These are phyloP conservation scores for Grosmannia clavigera DNA, from an alignment of 2,329 filamentous ascomycete species.

Conservation along the genomic window DNA sequence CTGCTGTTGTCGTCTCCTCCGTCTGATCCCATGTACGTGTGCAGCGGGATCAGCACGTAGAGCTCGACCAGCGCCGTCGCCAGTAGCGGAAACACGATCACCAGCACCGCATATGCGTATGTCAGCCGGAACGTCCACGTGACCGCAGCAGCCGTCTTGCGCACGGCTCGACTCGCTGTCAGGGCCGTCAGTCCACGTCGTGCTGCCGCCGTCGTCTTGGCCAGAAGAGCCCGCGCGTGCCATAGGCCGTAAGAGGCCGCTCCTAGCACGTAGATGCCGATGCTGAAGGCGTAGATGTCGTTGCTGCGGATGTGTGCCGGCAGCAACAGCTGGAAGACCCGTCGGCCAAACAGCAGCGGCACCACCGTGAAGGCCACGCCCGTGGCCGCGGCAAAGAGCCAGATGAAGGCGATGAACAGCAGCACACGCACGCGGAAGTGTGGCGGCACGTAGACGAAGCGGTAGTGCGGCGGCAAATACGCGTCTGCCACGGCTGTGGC, in stretches of 20 bases:
- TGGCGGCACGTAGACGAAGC: constrained; percentile 71
- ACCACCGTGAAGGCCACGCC: constrained; percentile 78
- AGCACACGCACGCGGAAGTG: constrained; percentile 70
- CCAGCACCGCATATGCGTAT: constrained; percentile 66
- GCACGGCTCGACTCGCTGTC: constrained; percentile 16
- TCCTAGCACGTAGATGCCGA: constrained; percentile 74
- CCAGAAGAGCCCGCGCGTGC: constrained; percentile 31
- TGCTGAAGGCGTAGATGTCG: constrained; percentile 91
- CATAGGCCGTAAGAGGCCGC: constrained; percentile 49
- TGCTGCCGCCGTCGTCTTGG: constrained; percentile 20
- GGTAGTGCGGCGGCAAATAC: constrained; percentile 49
- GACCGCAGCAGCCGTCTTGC: constrained; percentile 17
- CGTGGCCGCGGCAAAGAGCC: constrained; percentile 82
- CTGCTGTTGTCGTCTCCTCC: constrained; percentile 11
- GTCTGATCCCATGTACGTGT: constrained; percentile 51
- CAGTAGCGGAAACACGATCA: constrained; percentile 69
- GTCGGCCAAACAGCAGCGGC: constrained; percentile 73
- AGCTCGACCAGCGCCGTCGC: constrained; percentile 73
- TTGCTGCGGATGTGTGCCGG: constrained; percentile 66
- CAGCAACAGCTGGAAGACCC: constrained; percentile 60
- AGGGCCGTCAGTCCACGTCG: constrained; percentile 15
- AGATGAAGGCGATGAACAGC: constrained; percentile 79
- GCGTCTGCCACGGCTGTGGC: constrained; percentile 22
- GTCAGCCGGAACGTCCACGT: constrained; percentile 34
- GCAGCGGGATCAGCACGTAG: constrained; percentile 76